These are phyloP conservation scores for Scheffersomyces titani DNA, from an alignment of 1,139 yeast genomes.

Conservation along the genomic window DNA sequence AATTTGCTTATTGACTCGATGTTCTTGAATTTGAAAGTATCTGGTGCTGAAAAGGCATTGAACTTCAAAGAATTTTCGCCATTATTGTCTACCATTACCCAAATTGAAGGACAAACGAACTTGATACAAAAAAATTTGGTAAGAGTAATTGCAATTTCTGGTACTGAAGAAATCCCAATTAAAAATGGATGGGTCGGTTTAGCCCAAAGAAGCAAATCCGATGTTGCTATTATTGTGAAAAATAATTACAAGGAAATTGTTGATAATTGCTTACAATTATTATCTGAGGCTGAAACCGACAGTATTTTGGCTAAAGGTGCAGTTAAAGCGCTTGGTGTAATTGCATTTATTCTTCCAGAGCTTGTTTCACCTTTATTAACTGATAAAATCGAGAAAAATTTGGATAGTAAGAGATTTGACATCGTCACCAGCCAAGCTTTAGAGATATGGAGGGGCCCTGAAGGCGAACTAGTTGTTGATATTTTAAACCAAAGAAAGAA, in stretches of 20 bases:
- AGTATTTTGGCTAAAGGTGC: slow-evolving; percentile 42
- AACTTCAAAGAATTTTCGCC: slow-evolving; percentile 34
- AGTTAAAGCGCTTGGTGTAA: slow-evolving; percentile 59
- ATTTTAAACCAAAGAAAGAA: slow-evolving; percentile 48
- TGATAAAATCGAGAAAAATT: slow-evolving; percentile 38
- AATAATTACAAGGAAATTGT: slow-evolving; percentile 40
- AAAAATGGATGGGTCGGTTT: slow-evolving; percentile 81
- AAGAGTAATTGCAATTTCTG: slow-evolving; percentile 55
- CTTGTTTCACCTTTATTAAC: slow-evolving; percentile 55
- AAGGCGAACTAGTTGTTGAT: slow-evolving; percentile 70
- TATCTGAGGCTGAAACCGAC: slow-evolving; percentile 21
- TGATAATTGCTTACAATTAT: slow-evolving; percentile 10
- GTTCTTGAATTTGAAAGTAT: slow-evolving; percentile 12
- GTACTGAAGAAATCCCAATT: slow-evolving; percentile 43
- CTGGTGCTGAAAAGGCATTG: slow-evolving; percentile 20
- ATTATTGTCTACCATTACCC: slow-evolving; percentile 48
- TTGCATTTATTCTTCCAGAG: slow-evolving; percentile 70
- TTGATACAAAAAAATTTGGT: slow-evolving; percentile 31
- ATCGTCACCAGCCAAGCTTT: slow-evolving; percentile 32
- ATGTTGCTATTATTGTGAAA: slow-evolving; percentile 62
- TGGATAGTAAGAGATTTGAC: slow-evolving; percentile 35
- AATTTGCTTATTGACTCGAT: slow-evolving; percentile 17
- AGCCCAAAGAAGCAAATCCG: slow-evolving; percentile 55
- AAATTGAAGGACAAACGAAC: slow-evolving; percentile 20
- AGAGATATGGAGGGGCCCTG: slow-evolving; percentile 65